phyloP scores from a whole-genome alignment of 2,329 filamentous ascomycete genomes.

The Claviceps africana region DNA sequence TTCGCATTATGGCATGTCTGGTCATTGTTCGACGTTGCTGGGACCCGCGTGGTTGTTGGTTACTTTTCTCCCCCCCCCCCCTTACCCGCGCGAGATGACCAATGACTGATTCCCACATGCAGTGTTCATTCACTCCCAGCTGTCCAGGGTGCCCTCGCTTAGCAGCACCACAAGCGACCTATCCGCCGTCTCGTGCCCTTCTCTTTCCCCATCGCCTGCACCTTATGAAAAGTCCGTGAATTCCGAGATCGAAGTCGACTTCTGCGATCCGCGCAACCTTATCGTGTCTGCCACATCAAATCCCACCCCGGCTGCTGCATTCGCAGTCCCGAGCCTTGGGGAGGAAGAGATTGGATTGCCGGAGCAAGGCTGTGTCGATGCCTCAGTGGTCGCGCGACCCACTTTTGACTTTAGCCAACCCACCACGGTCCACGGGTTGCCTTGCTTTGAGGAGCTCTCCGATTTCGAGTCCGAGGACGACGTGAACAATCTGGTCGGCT shows the following conservation, averaged over 20 bases:
- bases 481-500: conserved; percentile 56
- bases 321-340: conserved; percentile 50
- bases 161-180: conserved; percentile 53
- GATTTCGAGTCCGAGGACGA: conserved; percentile 88
- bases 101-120: conserved; percentile 22
- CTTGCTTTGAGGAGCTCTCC: conserved; percentile 71
- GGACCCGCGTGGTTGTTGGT: background rate
- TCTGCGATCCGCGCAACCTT: conserved; percentile 83
- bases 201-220: conserved; percentile 74
- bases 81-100: conserved; percentile 5
- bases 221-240: conserved; percentile 57
- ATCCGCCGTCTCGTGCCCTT: conserved; percentile 65
- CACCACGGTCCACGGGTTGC: conserved; percentile 46
- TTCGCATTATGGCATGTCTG: background rate
- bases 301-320: conserved; percentile 41
- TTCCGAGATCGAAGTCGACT: conserved; percentile 62
- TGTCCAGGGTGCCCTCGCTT: conserved; percentile 42
- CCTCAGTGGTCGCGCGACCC: conserved; percentile 23
- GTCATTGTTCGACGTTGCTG: background rate
- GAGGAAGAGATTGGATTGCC: conserved; percentile 44
- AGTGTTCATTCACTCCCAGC: conserved; percentile 37
- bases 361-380: conserved; percentile 35
- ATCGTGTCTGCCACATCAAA: conserved; percentile 50
- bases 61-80: background rate
- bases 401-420: conserved; percentile 38